These are phyloP conservation scores for Moricandia arvensis DNA, from an alignment of 345 rosid species.

Conservation along the genomic window DNA sequence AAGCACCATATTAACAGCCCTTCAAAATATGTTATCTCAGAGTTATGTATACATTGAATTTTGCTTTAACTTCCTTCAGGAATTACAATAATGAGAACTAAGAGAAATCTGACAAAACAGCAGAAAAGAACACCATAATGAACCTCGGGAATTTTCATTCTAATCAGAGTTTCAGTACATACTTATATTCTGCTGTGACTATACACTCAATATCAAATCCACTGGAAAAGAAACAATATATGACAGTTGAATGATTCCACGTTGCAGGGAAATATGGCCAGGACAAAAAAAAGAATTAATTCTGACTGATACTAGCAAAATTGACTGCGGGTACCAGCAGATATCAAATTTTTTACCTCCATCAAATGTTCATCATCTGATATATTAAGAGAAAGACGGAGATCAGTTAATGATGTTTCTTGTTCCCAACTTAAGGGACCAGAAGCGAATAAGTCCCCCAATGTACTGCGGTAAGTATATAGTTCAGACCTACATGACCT, in stretches of 20 bases:
- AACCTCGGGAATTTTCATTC: slow-evolving; percentile 28
- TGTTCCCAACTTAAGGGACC: slow-evolving; percentile 91
- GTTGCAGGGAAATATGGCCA: slow-evolving; percentile 8
- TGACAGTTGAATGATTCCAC: slow-evolving; percentile 37
- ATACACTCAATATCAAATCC: slow-evolving; percentile 30
- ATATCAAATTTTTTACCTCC: slow-evolving; percentile 73
- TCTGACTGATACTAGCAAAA: slow-evolving; percentile 42
- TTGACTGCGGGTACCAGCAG: slow-evolving; percentile 49
- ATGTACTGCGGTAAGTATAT: slow-evolving; percentile 59
- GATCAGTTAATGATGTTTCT: slow-evolving; percentile 76
- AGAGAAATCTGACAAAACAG: slow-evolving; percentile 6
- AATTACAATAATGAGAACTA: slow-evolving; percentile 28
- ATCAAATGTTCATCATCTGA: slow-evolving; percentile 82
- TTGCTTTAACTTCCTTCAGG: slow-evolving; percentile 22
- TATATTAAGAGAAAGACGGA: slow-evolving; percentile 73
- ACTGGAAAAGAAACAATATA: slow-evolving; percentile 35
- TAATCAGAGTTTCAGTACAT: slow-evolving; percentile 36
- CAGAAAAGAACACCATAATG: slow-evolving; percentile 17
- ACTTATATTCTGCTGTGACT: slow-evolving; percentile 35
- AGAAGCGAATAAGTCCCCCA: slow-evolving; percentile 67
- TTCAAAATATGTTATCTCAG: slow-evolving; percentile 20
- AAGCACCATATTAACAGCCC: slow-evolving; percentile 8
- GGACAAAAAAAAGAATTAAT: slow-evolving; percentile 27
- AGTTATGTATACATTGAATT: slow-evolving; percentile 17
- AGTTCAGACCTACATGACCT: slow-evolving; percentile 65